Evolutionary conservation across 805 yeast species (phyloP).

Genomic region (Grigorovia humatica): DNA sequence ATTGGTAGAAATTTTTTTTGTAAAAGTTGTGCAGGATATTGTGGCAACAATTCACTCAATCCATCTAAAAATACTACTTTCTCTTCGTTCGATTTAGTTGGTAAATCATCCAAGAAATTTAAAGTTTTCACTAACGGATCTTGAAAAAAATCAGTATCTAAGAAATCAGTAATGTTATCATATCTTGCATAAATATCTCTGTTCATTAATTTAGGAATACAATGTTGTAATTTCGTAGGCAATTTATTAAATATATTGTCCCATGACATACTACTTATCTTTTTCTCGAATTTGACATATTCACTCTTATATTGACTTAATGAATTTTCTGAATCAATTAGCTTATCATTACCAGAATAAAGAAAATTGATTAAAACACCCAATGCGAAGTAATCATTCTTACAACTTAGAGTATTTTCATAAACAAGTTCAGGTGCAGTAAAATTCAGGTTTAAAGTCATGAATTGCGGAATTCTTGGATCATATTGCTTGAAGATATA

Average conservation of each 20-base stretch:
- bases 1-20: constrained; percentile 69
- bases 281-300: constrained; percentile 37
- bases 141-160: constrained; percentile 67
- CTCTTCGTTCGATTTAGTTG: constrained; percentile 61
- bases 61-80: constrained; percentile 60
- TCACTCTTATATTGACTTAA: constrained; percentile 52
- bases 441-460: constrained; percentile 61
- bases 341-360: constrained; percentile 41
- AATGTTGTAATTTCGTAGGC: constrained; percentile 43
- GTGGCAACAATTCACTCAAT: constrained; percentile 40
- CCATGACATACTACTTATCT: constrained; percentile 32
- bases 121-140: constrained; percentile 74
- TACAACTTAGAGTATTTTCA: constrained; percentile 51
- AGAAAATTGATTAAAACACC: constrained; percentile 68
- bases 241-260: constrained; percentile 41
- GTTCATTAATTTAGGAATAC: constrained; percentile 42
- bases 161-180: constrained; percentile 41
- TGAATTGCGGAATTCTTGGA: constrained; percentile 62
- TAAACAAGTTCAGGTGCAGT: constrained; percentile 77
- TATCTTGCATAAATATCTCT: constrained; percentile 47
- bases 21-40: constrained; percentile 48
- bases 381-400: constrained; percentile 75
- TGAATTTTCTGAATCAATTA: constrained; percentile 44
- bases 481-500: constrained; percentile 63
- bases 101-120: constrained; percentile 71